phyloP scores from a whole-genome alignment of 495 filamentous ascomycete genomes.

The Thermothielavioides terrestris region DNA sequence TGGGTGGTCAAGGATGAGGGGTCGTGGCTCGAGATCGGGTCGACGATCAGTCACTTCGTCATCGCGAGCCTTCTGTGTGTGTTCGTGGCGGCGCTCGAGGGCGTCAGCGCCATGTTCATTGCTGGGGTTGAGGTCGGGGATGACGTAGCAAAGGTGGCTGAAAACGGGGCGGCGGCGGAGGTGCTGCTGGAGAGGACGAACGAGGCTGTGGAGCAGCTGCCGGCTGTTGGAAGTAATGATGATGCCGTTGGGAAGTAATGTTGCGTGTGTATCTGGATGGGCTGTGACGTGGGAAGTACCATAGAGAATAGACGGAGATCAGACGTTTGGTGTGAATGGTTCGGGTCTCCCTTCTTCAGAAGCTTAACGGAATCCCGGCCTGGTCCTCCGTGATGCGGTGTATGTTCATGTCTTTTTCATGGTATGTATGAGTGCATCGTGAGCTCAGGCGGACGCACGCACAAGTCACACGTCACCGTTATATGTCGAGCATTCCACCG shows the following conservation, averaged over 20 bases:
- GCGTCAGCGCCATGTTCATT: constrained; percentile 75
- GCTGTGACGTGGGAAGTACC: not conserved
- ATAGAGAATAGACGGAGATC: no score
- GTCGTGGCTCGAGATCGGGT: constrained; percentile 95
- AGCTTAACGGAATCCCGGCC: no score
- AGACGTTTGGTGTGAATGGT: no score
- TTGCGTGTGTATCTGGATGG: not conserved
- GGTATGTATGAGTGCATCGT: no score
- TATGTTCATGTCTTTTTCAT: no score
- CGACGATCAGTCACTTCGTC: constrained; percentile 86
- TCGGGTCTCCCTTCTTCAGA: no score
- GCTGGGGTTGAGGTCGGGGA: constrained; percentile 66
- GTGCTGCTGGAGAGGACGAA: constrained; percentile 15
- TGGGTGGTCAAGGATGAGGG: constrained; percentile 95
- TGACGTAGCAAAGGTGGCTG: constrained; percentile 13
- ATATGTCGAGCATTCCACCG: no score
- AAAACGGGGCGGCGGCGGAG: constrained; percentile 14
- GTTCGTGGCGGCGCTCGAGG: constrained; percentile 84
- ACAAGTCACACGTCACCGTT: no score
- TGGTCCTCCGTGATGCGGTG: no score
- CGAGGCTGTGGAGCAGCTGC: constrained; percentile 10
- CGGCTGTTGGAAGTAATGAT: not conserved
- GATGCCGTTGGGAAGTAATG: not conserved
- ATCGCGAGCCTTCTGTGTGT: constrained; percentile 85
- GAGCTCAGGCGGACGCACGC: no score